Evolutionary conservation across 805 yeast genomes (phyloP).

Genomic region (Starmerella gropengiesseri): DNA sequence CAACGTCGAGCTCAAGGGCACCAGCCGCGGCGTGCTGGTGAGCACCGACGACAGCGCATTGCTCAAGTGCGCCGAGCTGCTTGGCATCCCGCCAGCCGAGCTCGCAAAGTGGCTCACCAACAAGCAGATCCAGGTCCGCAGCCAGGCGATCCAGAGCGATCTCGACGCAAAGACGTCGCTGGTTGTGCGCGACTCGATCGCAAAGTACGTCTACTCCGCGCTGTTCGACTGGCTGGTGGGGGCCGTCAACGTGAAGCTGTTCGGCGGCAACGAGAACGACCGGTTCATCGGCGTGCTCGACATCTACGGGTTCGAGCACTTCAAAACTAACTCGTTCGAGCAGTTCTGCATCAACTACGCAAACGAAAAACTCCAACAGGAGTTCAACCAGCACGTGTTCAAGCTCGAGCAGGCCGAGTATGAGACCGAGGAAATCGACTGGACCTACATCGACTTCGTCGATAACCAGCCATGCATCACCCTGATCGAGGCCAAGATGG

Average conservation of each 20-base stretch:
- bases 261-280: constrained; percentile 44
- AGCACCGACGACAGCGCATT: constrained; percentile 80
- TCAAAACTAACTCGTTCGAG: constrained; percentile 86
- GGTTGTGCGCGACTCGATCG: constrained; percentile 93
- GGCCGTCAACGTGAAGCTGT: constrained; percentile 64
- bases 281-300: constrained; percentile 92
- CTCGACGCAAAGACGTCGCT: constrained; percentile 71
- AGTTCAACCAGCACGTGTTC: constrained; percentile 93
- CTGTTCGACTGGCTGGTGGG: constrained; percentile 91
- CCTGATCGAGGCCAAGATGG: constrained; percentile 78
- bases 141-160: constrained; percentile 80
- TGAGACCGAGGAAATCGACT: constrained; percentile 80
- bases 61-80: constrained; percentile 67
- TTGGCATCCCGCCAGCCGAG: constrained; percentile 61
- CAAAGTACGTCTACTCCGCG: constrained; percentile 85
- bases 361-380: constrained; percentile 93
- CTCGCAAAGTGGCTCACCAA: constrained; percentile 89
- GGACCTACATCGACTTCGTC: constrained; percentile 92
- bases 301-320: constrained; percentile 96
- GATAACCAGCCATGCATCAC: constrained; percentile 96
- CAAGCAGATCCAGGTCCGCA: constrained; percentile 83
- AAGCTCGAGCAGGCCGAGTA: constrained; percentile 95
- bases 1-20: constrained; percentile 75
- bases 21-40: constrained; percentile 72
- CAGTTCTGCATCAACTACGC: constrained; percentile 97